A percentile compares a stretch with the other conserved stretches of the same genome.
Evolutionary conservation across 495 filamentous ascomycete genomes (phyloP).

Genomic region (Articulospora tetracladia): DNA sequence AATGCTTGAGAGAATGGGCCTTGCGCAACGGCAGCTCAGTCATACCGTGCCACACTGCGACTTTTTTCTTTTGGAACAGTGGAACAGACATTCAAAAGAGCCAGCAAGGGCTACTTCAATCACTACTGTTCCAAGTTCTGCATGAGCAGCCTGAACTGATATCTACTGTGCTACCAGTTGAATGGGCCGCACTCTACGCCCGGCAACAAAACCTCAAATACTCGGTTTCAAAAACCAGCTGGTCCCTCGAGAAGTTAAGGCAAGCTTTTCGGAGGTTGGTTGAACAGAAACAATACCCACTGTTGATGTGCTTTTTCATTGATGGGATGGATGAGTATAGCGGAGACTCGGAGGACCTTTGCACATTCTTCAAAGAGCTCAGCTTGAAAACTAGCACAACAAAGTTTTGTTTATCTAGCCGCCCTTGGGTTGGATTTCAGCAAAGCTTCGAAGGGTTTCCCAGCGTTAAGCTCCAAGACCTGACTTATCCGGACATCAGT

Average conservation of each 20-base stretch:
- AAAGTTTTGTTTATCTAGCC: background rate
- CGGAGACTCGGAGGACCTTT: background rate
- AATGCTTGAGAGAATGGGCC: background rate
- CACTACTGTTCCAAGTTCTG: constrained; percentile 37
- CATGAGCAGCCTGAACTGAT: constrained; percentile 14
- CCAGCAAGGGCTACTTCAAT: constrained; percentile 37
- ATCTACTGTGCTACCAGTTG: background rate
- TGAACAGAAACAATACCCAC: background rate
- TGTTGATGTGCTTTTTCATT: background rate
- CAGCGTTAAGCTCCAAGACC: constrained; percentile 4
- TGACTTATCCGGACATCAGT: constrained; percentile 2
- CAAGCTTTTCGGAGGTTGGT: background rate
- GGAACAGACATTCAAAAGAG: constrained; percentile 36
- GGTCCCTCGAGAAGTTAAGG: background rate
- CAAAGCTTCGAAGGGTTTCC: too few relatives aligned
- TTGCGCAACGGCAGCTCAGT: too few relatives aligned
- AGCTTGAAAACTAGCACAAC: background rate
- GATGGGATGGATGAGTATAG: background rate
- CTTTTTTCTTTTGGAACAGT: constrained; percentile 44
- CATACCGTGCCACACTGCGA: constrained; percentile 5
- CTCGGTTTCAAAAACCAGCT: background rate
- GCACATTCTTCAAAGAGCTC: background rate
- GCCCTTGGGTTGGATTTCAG: background rate
- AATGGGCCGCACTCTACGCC: background rate
- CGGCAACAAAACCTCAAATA: constrained; percentile 21